These are phyloP conservation scores for Cutaneotrichosporon daszewskae DNA, from an alignment of 1,284 basidiomycete genomes.

Conservation along the genomic window DNA sequence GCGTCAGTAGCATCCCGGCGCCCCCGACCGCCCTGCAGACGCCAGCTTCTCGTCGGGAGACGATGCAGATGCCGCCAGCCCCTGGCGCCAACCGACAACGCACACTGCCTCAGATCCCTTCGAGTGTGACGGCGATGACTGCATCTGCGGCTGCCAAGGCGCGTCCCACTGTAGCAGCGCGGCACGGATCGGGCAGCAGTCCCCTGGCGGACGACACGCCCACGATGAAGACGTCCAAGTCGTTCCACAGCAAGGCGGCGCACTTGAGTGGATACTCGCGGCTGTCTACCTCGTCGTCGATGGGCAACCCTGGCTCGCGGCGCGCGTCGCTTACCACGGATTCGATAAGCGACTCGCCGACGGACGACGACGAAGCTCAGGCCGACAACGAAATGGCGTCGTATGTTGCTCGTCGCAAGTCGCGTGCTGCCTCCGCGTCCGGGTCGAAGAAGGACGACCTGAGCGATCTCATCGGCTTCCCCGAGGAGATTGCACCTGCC, in stretches of 20 bases:
- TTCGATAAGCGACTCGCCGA: constrained; percentile 50
- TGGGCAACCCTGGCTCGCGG: constrained; percentile 26
- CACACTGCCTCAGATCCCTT: constrained; percentile 53
- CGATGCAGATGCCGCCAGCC: constrained; percentile 7
- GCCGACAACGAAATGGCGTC: constrained; percentile 97
- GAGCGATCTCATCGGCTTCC: constrained; percentile 85
- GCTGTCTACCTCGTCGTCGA: constrained; percentile 38
- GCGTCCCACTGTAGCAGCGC: constrained; percentile 11
- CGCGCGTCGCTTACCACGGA: constrained; percentile 31
- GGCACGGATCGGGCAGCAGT: constrained; percentile 18
- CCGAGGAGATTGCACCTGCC: constrained; percentile 73
- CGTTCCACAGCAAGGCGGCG: constrained; percentile 36
- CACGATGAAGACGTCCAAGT: constrained; percentile 32
- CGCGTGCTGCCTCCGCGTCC: constrained; percentile 67
- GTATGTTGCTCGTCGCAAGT: constrained; percentile 83
- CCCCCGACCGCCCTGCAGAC: constrained; percentile 4
- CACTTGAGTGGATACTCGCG: constrained; percentile 12
- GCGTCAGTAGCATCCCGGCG: constrained; percentile 14
- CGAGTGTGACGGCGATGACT: constrained; percentile 37
- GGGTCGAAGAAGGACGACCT: constrained; percentile 67
- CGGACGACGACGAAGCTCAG: constrained; percentile 83
- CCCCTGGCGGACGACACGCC: constrained; percentile 8
- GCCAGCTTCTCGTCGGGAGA: constrained; percentile 12
- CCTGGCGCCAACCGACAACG: constrained; percentile 52
- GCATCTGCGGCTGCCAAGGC: constrained; percentile 38